A percentile compares a stretch with the other conserved stretches of the same genome.
Conservation (phyloP, 305 asterid species). For the Andrographis paniculata region DNA sequence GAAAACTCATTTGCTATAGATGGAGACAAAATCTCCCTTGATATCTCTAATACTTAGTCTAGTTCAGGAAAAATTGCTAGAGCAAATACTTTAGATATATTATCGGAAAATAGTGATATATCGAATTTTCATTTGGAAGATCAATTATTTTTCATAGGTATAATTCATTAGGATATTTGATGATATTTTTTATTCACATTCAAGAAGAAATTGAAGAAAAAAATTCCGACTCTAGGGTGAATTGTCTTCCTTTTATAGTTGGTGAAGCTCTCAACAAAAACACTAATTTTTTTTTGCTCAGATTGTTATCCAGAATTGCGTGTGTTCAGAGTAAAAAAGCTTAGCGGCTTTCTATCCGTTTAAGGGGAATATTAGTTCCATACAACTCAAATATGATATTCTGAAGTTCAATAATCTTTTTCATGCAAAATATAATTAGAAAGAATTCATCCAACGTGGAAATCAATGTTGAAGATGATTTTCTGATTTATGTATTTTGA, state of each 20-base stretch:
- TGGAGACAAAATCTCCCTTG: conserved; percentile 22
- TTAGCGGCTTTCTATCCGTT: conserved; percentile 21
- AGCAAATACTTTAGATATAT: conserved; percentile 18
- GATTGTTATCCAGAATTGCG: conserved; percentile 22
- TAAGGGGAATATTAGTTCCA: conserved; percentile 22
- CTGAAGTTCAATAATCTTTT: conserved; percentile 20
- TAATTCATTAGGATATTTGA: conserved; percentile 14
- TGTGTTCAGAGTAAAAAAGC: conserved; percentile 26
- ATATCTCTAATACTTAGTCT: conserved; percentile 23
- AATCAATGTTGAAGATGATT: conserved; percentile 47
- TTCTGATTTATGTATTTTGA: conserved; percentile 70
- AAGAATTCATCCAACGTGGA: conserved; percentile 25
- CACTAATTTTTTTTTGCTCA: conserved; percentile 24
- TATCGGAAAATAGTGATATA: conserved; percentile 23
- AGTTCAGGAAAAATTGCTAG: conserved; percentile 25
- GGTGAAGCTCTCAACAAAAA: conserved; percentile 24
- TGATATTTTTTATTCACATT: conserved; percentile 22
- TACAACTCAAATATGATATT: conserved; percentile 29
- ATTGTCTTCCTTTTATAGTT: conserved; percentile 24
- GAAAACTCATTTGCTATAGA: conserved; percentile 26
- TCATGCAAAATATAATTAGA: conserved; percentile 24
- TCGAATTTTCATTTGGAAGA: conserved; percentile 16
- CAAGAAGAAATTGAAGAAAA: conserved; percentile 28
- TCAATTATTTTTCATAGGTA: conserved; percentile 23
- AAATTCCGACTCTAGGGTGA: conserved; percentile 28